Evolutionary conservation across 345 rosid genomes (phyloP).

Genomic region (Citrus cavaleriei): DNA sequence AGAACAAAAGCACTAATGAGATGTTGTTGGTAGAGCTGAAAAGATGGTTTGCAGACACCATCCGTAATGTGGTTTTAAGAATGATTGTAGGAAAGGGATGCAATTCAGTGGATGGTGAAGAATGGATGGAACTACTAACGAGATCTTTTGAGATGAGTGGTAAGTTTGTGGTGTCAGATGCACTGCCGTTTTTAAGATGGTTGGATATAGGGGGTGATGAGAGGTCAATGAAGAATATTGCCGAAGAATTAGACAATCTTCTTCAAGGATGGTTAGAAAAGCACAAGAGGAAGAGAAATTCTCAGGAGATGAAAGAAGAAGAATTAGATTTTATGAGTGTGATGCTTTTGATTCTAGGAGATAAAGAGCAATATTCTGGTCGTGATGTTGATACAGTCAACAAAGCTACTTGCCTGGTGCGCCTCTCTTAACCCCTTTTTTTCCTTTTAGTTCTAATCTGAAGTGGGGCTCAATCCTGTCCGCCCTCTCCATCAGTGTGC

Average conservation of each 20-base stretch:
- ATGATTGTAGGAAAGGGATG: conserved; percentile 19
- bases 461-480: too few relatives aligned
- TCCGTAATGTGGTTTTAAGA: conserved; percentile 20
- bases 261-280: conserved; percentile 31
- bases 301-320: neutral
- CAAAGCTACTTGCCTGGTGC: neutral
- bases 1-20: neutral
- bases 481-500: too few relatives aligned
- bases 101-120: neutral
- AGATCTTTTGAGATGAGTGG: conserved; percentile 12
- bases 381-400: neutral
- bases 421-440: too few relatives aligned
- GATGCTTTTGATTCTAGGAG: conserved; percentile 2
- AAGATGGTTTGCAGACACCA: conserved; percentile 28
- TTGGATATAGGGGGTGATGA: conserved; percentile 33
- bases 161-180: conserved; percentile 20
- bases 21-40: conserved; percentile 24
- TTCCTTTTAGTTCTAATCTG: too few relatives aligned
- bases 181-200: conserved; percentile 30
- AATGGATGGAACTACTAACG: conserved; percentile 4
- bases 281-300: conserved; percentile 27
- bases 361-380: neutral
- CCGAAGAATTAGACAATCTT: conserved; percentile 18
- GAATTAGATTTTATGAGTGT: conserved; percentile 29
- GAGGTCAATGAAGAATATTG: conserved; percentile 25